Evolutionary conservation across 176 grass and related monocot genomes (phyloP).

Genomic region (Aechmea fasciata): DNA sequence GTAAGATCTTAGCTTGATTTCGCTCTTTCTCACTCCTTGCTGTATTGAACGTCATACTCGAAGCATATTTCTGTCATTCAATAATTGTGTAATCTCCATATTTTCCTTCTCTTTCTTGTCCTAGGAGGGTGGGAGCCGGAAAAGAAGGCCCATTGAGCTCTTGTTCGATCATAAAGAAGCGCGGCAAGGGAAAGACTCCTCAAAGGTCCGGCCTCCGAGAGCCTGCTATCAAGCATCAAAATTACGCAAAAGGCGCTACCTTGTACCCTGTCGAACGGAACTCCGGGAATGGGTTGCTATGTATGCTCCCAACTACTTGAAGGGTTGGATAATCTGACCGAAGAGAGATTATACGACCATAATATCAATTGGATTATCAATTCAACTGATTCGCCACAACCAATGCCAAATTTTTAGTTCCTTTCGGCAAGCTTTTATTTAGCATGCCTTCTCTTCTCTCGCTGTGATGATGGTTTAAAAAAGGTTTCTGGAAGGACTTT

Average conservation of each 20-base stretch:
- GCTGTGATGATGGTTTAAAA: too few relatives aligned
- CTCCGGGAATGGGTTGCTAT: conserved; percentile 50
- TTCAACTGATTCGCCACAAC: background rate
- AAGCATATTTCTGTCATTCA: background rate
- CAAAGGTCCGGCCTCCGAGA: conserved; percentile 39
- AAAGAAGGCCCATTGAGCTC: conserved; percentile 27
- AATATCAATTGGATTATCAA: background rate
- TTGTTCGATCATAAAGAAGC: conserved; percentile 64
- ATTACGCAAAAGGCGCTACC: conserved; percentile 42
- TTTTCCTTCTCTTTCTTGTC: conserved; percentile 12
- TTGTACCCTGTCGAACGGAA: conserved; percentile 68
- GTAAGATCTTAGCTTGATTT: background rate
- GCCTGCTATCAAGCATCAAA: conserved; percentile 47
- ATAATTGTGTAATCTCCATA: background rate
- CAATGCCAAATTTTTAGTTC: background rate
- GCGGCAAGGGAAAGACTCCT: conserved; percentile 25
- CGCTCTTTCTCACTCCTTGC: background rate
- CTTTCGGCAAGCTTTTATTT: background rate
- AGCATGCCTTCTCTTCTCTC: background rate
- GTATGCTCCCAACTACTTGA: conserved; percentile 30
- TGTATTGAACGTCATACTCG: background rate
- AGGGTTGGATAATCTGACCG: background rate
- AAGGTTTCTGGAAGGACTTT: too few relatives aligned
- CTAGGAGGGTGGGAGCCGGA: conserved; percentile 71
- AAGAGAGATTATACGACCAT: background rate